A percentile compares a stretch with the other conserved stretches of the same genome.
phyloP scores from a whole-genome alignment of 768 basidiomycete species.

The Rhizopogon vinicolor region DNA sequence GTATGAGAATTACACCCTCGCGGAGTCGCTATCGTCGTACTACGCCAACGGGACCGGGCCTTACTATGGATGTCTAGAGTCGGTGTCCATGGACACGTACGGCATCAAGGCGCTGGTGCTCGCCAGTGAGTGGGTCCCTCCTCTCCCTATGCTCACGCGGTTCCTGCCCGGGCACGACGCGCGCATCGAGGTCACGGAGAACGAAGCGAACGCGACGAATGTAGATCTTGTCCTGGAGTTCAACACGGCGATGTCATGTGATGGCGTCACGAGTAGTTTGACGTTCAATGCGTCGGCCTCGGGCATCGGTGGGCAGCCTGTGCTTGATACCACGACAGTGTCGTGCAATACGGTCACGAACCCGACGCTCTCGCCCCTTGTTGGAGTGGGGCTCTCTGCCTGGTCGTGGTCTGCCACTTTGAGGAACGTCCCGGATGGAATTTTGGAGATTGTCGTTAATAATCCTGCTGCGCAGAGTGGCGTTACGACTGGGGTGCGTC shows the following conservation, averaged over 20 bases:
- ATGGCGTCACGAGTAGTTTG: slow-evolving; percentile 57
- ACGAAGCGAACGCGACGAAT: slow-evolving; percentile 45
- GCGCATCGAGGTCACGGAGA: slow-evolving; percentile 44
- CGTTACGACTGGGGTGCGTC: slow-evolving; percentile 50
- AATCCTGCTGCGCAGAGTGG: slow-evolving; percentile 42
- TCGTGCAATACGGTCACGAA: slow-evolving; percentile 46
- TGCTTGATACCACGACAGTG: slow-evolving; percentile 38
- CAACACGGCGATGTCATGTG: slow-evolving; percentile 71
- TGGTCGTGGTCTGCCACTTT: slow-evolving; percentile 79
- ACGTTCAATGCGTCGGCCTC: slow-evolving; percentile 68
- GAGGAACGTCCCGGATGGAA: slow-evolving; percentile 73
- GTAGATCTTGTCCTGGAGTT: slow-evolving; percentile 76
- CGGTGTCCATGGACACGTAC: slow-evolving; percentile 64
- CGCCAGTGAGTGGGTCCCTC: slow-evolving; percentile 55
- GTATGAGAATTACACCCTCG: slow-evolving; percentile 72
- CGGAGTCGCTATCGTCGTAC: slow-evolving; percentile 62
- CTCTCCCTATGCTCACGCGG: slow-evolving; percentile 69
- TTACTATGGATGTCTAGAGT: slow-evolving; percentile 69
- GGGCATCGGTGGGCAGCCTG: slow-evolving; percentile 52
- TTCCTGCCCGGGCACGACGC: slow-evolving; percentile 88
- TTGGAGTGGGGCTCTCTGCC: slow-evolving; percentile 50
- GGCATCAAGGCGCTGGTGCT: slow-evolving; percentile 85
- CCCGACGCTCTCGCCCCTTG: slow-evolving; percentile 44
- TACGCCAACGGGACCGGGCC: slow-evolving; percentile 54
- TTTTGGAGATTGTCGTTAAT: slow-evolving; percentile 66